Evolutionary conservation across 768 basidiomycete genomes (phyloP), one percentile per base, ranked within the genome.

Genomic region (Lyophyllum shimeji): DNA sequence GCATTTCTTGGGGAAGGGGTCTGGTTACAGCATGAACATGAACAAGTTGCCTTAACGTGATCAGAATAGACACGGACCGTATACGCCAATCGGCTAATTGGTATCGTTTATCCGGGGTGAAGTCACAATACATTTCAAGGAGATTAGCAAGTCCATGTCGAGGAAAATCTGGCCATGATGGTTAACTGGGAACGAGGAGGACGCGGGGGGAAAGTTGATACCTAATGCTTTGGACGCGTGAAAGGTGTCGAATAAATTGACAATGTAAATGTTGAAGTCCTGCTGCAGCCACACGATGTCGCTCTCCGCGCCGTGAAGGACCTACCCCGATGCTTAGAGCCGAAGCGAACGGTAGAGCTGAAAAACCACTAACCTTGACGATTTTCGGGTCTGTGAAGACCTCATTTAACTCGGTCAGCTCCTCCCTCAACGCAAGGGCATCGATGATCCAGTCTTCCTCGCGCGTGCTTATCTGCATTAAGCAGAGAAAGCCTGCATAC

Each of bases 81-180:
- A 98, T 92, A 23, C 97, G 85, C 97, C 97, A 99, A 69, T 99
- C 97, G 9, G 96, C 97, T 6, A 96, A 78, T 65, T 98, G 97
- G 67, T 96, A 98, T 27, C 93, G 84, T 73, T 99, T 99, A 75
- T 98, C 96, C 0, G 96, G 85, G 7, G 81, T 79, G 63, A 94
- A 95, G 64, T 93, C 86, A 65, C 93, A 95, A 65, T 93, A 98
- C 77, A 89, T 87, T 62, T 88, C 85, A 7, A 98, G 81, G 12
- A 98, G 78, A 42, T 85, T 82, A 0, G 92, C 91, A 13, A 99
- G 84, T 1, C 89, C 89, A 64, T 95, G 90, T 31, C 86, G 81
- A 0, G 90, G 87, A 63, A 93, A 90, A 12, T 90, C 95, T 92
- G 56, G 5, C 21, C 56, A 44, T 34, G 43, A 37, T 39, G 17